Evolutionary conservation across 2,329 filamentous ascomycete genomes (phyloP), one percentile per base, ranked within the genome.

Genomic region (Penicillium expansum): DNA sequence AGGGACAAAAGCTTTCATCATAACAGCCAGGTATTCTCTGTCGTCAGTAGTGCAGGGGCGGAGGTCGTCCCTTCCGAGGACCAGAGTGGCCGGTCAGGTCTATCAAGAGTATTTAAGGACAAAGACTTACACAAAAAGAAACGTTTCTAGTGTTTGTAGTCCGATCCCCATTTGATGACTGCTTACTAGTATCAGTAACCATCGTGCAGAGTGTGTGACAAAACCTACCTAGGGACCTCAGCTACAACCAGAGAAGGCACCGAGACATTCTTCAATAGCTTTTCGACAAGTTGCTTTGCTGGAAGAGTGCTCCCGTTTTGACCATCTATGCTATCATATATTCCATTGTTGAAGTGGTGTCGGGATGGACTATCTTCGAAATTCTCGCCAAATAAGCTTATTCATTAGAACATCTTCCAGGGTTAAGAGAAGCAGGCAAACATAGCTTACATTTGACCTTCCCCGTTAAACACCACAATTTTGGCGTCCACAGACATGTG

Each of bases 31-130:
- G 33, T 58, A 58, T 6, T 45, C n/a, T 16, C 47, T 30, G 22
- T 58, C 56, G 4, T 39, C 33, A 13, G 35, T 10, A 48, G 52
- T 22, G 27, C 39, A 44, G n/a, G 33, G 39, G 5, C 20, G 35
- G 10, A 58, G 13, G n/a, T 42, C 52, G 27, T 32, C 55, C 13
- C 51, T 39, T n/a, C 56, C 56, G 7, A 55, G 33, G 1, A 47
- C 47, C 6, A 49, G 16, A 22, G 55, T 14, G 7, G 41, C 33
- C 13, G 14, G 32, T 33, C 32, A 33, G 32, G 5, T 16, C 11
- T 33, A 33, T 33, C 32, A 16, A 16, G 5, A 1, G 5, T 16
- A 33, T 16, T 14, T 13, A 16, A 16, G 13, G 32, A 33, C 2
- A 33, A 33, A 33, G 43, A 11, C 9, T 47, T 33, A 27, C 39